Evolutionary conservation across 371 early-diverging fungal species (phyloP).

Genomic region (Chytridium lagenaria): DNA sequence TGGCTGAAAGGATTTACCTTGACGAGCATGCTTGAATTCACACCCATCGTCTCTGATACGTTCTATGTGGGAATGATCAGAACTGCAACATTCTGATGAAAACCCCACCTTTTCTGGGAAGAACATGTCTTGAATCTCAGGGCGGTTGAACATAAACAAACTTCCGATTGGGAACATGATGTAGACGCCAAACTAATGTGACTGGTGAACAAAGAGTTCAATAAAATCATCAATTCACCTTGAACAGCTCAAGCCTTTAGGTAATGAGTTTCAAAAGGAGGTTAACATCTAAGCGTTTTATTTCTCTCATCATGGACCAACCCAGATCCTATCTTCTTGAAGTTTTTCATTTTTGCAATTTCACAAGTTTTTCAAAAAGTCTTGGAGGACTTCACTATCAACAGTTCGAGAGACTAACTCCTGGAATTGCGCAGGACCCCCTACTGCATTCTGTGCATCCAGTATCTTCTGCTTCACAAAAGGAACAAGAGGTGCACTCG

Average conservation of each 20-base stretch:
- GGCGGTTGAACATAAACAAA: conserved; percentile 53
- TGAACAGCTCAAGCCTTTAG: conserved; percentile 8
- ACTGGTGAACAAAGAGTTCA: not conserved
- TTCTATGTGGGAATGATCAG: conserved; percentile 1
- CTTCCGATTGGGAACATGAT: conserved; percentile 55
- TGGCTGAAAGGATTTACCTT: not conserved
- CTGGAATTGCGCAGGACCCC: conserved; percentile 2
- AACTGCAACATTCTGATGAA: not conserved
- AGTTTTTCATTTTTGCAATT: no score
- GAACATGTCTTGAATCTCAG: conserved; percentile 49
- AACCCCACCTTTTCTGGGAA: conserved; percentile 10
- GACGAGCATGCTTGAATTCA: not conserved
- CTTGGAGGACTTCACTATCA: not conserved
- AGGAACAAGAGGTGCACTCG: not conserved
- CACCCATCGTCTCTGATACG: not conserved
- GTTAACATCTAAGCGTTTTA: no score
- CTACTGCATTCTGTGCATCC: conserved; percentile 17
- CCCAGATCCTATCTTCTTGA: no score
- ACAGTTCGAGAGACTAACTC: not conserved
- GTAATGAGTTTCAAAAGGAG: no score
- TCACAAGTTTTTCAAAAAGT: not conserved
- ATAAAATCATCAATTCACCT: not conserved
- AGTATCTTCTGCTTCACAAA: conserved; percentile 19
- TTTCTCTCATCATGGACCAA: no score
- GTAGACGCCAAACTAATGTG: conserved; percentile 50